phyloP scores from a whole-genome alignment of 805 yeast genomes.

The Candida maris region DNA sequence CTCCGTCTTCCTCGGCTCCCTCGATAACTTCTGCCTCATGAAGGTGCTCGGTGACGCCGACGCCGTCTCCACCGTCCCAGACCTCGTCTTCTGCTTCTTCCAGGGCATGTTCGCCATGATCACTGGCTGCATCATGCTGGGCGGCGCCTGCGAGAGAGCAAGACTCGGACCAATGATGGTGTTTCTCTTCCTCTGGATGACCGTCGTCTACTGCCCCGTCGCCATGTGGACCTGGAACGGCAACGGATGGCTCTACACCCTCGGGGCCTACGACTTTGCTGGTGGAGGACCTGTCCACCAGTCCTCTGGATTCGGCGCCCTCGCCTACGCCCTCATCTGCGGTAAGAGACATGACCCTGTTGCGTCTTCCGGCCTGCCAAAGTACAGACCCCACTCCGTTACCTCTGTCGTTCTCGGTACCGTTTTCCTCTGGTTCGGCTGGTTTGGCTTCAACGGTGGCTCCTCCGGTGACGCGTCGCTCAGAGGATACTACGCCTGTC shows the following conservation, averaged over 20 bases:
- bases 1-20: slow-evolving; percentile 72
- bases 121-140: slow-evolving; percentile 90
- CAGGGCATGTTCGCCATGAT: slow-evolving; percentile 97
- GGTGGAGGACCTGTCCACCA: slow-evolving; percentile 99
- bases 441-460: slow-evolving; percentile 99
- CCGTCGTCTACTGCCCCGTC: slow-evolving; percentile 91
- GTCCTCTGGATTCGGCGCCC: slow-evolving; percentile 90
- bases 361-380: slow-evolving; percentile 67
- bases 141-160: slow-evolving; percentile 98
- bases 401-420: slow-evolving; percentile 90
- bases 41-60: slow-evolving; percentile 80
- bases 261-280: slow-evolving; percentile 93
- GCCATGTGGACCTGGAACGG: slow-evolving; percentile 99
- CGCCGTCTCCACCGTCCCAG: slow-evolving; percentile 71
- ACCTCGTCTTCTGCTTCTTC: slow-evolving; percentile 82
- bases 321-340: slow-evolving; percentile 85
- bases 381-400: slow-evolving; percentile 91
- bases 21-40: slow-evolving; percentile 76
- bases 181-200: slow-evolving; percentile 89
- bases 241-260: slow-evolving; percentile 78
- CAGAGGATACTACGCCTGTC: slow-evolving; percentile 91
- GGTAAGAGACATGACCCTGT: slow-evolving; percentile 90
- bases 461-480: slow-evolving; percentile 91
- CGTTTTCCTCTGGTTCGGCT: slow-evolving; percentile 94
- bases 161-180: slow-evolving; percentile 96